Base-by-base conservation (phyloP, 495 filamentous ascomycete genomes). In the Neurospora cerealis region DNA sequence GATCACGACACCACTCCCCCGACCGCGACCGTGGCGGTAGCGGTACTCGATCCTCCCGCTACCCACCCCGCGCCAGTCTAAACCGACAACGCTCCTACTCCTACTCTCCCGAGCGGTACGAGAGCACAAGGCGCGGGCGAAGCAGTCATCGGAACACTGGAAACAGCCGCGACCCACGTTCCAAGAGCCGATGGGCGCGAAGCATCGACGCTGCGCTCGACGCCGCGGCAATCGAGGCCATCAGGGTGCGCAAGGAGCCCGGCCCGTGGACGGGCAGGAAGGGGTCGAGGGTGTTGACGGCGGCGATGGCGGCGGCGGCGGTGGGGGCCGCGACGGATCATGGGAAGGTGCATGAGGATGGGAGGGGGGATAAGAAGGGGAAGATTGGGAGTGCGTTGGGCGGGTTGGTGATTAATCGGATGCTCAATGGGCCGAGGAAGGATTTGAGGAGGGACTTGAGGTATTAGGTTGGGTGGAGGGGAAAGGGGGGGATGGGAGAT, bases 231-330 rank as follows among this genome's bases (percentile, higher is more conserved):
- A 74, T 84, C 9, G 82, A 84, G 21, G 84, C 83, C 10, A 81
- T 83, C 77, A 75, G 83, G 21, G 77, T 85, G 36, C 81, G 84
- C 70, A 82, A 83, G 66, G 80, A 85, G 32, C 83, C 84, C 1
- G 84, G 84, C 0, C 74, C 75, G 4, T 85, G 84, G 84, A 78
- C 71, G 36, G 79, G 82, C 0, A 77, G 79, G 17, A 85, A 85
- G 70, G 81, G 79, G 10, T 74, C 73, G 17, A 79, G 83, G 42
- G 70, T 85, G 4, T 82, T 80, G 13, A 85, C 84, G n/a, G 84
- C 83, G n/a, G 84, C 84, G 5, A n/a, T 85, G 3, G 82, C 82
- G 19, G 83, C 84, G 9, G 84, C 78, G 1, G 80, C 80, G 1
- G 80, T 85, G 17, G 80, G 83, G 5, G 82, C 78, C 0, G 82